Evolutionary conservation across 2,329 filamentous ascomycete species (phyloP).

Genomic region (Alternaria triticimaculans): DNA sequence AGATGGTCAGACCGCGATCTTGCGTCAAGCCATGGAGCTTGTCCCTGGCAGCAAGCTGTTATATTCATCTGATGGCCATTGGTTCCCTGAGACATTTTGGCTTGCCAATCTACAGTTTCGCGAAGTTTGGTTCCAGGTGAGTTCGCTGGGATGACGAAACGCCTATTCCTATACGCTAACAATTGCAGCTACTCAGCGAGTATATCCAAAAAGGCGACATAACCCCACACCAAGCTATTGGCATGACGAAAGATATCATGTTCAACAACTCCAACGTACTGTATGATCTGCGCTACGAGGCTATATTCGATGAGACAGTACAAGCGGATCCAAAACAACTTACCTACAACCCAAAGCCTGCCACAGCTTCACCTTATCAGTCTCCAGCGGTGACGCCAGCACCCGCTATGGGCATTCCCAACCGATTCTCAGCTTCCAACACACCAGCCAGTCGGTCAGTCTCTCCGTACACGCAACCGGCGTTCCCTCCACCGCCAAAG

Average conservation of each 20-base stretch:
- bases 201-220: conserved; percentile 71
- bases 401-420: conserved; percentile 10
- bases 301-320: conserved; percentile 45
- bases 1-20: conserved; percentile 73
- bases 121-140: conserved; percentile 70
- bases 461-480: conserved; percentile 23
- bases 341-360: conserved; percentile 33
- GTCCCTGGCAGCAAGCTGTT: conserved; percentile 77
- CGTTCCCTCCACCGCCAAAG: conserved; percentile 40
- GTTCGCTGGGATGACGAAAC: conserved; percentile 15
- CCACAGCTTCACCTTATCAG: conserved; percentile 15
- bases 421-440: conserved; percentile 6
- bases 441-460: conserved; percentile 12
- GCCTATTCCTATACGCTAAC: neutral
- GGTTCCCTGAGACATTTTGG: conserved; percentile 78
- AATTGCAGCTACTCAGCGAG: conserved; percentile 65
- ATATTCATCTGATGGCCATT: conserved; percentile 83
- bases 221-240: conserved; percentile 66
- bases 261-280: conserved; percentile 80
- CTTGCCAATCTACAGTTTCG: conserved; percentile 75
- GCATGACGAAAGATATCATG: conserved; percentile 70
- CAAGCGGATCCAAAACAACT: conserved; percentile 29
- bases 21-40: conserved; percentile 77
- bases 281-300: conserved; percentile 65
- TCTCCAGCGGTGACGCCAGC: conserved; percentile 16